Evolutionary conservation across 352 stramenopile species (phyloP).

Genomic region (Albugo candida): DNA sequence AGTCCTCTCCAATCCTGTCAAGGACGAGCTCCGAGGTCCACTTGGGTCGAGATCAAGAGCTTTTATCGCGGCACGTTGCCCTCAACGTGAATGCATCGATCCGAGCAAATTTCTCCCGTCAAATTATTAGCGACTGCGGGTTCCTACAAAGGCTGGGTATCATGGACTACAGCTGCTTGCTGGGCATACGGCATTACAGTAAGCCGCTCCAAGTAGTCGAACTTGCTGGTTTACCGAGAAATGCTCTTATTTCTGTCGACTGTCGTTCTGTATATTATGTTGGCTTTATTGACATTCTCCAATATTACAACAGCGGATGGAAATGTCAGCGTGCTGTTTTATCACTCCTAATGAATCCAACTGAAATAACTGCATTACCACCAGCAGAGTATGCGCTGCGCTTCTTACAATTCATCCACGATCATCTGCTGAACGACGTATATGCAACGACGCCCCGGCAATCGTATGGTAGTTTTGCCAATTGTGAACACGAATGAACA

Average conservation of each 20-base stretch:
- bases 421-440: conserved; percentile 51
- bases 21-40: conserved; percentile 21
- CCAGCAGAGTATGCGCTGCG: conserved; percentile 67
- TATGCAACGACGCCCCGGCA: conserved; percentile 24
- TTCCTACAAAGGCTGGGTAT: conserved; percentile 74
- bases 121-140: conserved; percentile 66
- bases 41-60: conserved; percentile 44
- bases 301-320: conserved; percentile 73
- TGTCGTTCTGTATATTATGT: conserved; percentile 60
- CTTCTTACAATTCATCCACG: conserved; percentile 74
- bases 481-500: no score
- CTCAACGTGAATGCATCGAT: conserved; percentile 52
- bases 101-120: conserved; percentile 46
- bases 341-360: conserved; percentile 45
- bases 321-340: conserved; percentile 68
- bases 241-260: conserved; percentile 60
- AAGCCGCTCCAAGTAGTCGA: conserved; percentile 20
- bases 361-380: conserved; percentile 56
- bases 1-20: neutral
- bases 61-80: conserved; percentile 41
- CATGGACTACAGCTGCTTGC: conserved; percentile 76
- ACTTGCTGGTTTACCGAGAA: conserved; percentile 37
- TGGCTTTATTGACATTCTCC: conserved; percentile 70
- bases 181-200: conserved; percentile 49
- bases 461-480: conserved; percentile 49